A percentile compares a stretch with the other conserved stretches of the same genome.
Evolutionary conservation across 2,329 filamentous ascomycete genomes (phyloP).

Genomic region (Magnaporthiopsis incrustans): DNA sequence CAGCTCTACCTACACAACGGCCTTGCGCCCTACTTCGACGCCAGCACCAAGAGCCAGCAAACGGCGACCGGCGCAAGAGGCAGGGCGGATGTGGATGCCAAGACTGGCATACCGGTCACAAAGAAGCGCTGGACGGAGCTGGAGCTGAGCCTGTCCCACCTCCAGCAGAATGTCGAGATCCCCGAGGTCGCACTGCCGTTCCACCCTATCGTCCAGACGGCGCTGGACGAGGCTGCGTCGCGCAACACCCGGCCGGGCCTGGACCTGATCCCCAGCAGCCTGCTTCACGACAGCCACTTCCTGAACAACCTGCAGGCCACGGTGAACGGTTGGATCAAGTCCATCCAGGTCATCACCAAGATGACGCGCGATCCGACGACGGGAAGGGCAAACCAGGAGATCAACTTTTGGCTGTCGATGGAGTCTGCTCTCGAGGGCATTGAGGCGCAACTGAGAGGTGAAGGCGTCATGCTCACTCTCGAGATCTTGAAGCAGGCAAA

Average conservation of each 20-base stretch:
- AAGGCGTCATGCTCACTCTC: constrained; percentile 83
- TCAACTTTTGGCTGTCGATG: constrained; percentile 99
- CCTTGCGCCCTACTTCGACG: constrained; percentile 93
- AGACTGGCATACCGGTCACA: constrained; percentile 92
- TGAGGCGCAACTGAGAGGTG: constrained; percentile 77
- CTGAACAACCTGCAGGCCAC: constrained; percentile 89
- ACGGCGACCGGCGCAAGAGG: constrained; percentile 56
- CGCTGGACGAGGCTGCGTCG: constrained; percentile 67
- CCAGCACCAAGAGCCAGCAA: constrained; percentile 79
- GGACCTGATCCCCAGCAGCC: constrained; percentile 64
- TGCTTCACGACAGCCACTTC: constrained; percentile 85
- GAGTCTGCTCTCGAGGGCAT: constrained; percentile 89
- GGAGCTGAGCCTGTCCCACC: constrained; percentile 78
- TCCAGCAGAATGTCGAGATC: constrained; percentile 97
- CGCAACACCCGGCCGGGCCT: constrained; percentile 62
- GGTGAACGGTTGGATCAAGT: constrained; percentile 98
- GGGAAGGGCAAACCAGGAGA: constrained; percentile 86
- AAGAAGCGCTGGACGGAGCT: constrained; percentile 96
- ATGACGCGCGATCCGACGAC: constrained; percentile 74
- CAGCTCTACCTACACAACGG: constrained; percentile 88
- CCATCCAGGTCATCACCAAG: constrained; percentile 93
- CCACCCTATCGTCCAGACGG: constrained; percentile 79
- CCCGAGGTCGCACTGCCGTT: constrained; percentile 82
- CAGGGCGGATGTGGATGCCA: constrained; percentile 77
- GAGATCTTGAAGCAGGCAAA: constrained; percentile 96